A percentile compares a stretch with the other conserved stretches of the same genome.
These are phyloP conservation scores for Tremella fuciformis DNA, from an alignment of 768 basidiomycete species.

Conservation along the genomic window DNA sequence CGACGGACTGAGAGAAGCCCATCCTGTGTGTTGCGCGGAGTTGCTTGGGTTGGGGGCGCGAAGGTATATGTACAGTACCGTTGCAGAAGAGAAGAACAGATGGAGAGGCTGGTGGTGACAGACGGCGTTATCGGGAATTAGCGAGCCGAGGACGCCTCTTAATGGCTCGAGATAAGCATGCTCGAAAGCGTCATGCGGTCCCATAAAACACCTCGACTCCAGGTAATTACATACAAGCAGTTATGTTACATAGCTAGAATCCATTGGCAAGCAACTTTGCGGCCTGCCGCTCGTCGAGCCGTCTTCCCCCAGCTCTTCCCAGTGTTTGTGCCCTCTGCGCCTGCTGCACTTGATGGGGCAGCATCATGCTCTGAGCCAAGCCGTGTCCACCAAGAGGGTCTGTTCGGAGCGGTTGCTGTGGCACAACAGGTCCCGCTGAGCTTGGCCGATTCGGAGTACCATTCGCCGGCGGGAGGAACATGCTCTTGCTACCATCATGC, in stretches of 20 bases:
- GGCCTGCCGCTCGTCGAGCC: conserved; percentile 43
- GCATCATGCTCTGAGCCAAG: conserved; percentile 43
- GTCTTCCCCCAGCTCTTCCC: conserved; percentile 27
- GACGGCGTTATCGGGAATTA: too few species aligned
- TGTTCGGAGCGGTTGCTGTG: background rate
- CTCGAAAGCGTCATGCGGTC: too few species aligned
- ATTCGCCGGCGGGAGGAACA: conserved; percentile 37
- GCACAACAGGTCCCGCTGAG: background rate
- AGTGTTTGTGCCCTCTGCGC: conserved; percentile 11
- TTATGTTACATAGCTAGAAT: conserved; percentile 19
- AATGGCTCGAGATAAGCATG: too few species aligned
- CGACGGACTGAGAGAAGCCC: conserved; percentile 87
- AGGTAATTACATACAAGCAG: conserved; percentile 1
- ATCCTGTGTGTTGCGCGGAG: conserved; percentile 54
- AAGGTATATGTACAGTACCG: too few species aligned
- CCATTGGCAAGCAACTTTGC: conserved; percentile 47
- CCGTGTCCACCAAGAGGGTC: conserved; percentile 31
- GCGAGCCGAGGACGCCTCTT: too few species aligned
- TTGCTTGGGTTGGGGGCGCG: too few species aligned
- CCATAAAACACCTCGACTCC: background rate
- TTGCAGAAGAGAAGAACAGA: too few species aligned
- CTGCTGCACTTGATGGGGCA: conserved; percentile 22
- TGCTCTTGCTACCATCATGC: conserved; percentile 30
- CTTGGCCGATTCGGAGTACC: conserved; percentile 1
- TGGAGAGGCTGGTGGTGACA: too few species aligned